Conservation (phyloP, 2,329 filamentous ascomycete genomes). For the Arthrobotrys iridis region DNA sequence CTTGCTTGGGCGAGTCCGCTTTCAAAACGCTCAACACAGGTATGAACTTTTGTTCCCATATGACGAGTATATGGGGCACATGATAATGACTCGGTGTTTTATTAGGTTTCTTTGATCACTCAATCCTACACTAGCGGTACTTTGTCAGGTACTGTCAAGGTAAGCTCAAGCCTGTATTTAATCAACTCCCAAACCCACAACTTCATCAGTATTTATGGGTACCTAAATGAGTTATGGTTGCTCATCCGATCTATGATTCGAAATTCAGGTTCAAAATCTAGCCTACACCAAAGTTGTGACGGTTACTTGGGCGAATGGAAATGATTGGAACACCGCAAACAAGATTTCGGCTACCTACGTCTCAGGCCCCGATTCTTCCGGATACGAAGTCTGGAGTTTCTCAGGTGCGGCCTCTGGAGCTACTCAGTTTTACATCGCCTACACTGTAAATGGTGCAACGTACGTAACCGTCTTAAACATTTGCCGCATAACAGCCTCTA, state of each 20-base stretch:
- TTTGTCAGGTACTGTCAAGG: constrained; percentile 37
- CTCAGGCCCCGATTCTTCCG: constrained; percentile 38
- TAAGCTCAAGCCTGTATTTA: not conserved
- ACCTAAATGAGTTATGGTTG: not conserved
- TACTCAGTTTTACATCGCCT: constrained; percentile 49
- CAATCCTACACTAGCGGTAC: constrained; percentile 35
- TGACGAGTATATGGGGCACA: too few species aligned
- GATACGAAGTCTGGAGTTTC: constrained; percentile 42
- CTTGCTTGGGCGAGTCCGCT: constrained; percentile 39
- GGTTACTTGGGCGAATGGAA: constrained; percentile 32
- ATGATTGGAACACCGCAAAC: constrained; percentile 28
- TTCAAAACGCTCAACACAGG: constrained; percentile 36
- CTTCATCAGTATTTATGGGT: not conserved
- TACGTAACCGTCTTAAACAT: too few species aligned
- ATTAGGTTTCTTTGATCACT: constrained; percentile 42
- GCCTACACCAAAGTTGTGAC: constrained; percentile 40
- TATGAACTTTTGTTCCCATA: not conserved
- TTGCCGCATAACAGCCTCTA: too few species aligned
- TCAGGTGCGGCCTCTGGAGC: constrained; percentile 26
- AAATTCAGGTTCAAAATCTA: constrained; percentile 39
- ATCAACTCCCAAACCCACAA: not conserved
- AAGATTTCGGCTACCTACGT: constrained; percentile 15
- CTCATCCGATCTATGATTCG: not conserved
- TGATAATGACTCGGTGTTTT: too few species aligned
- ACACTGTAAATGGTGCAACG: constrained; percentile 25